These are phyloP conservation scores for Claviceps sp. DNA, from an alignment of 2,329 filamentous ascomycete genomes.

Conservation along the genomic window DNA sequence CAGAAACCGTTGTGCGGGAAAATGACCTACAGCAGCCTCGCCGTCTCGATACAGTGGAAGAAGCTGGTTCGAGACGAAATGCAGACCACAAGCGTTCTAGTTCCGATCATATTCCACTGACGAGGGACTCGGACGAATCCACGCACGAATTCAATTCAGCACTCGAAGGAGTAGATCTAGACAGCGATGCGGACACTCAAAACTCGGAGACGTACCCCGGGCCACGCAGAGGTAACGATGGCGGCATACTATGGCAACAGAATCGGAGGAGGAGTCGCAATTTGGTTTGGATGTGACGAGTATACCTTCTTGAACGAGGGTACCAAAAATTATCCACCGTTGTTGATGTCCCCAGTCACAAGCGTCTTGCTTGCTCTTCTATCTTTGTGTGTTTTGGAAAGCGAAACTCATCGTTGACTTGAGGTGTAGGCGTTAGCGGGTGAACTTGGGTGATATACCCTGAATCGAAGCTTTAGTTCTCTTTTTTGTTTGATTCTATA, in stretches of 20 bases:
- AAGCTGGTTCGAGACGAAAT: conserved; percentile 9
- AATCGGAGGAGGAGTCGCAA: conserved; percentile 35
- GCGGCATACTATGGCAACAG: conserved; percentile 40
- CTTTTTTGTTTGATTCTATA: background rate
- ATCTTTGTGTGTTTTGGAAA: background rate
- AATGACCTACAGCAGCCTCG: background rate
- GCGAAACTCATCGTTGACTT: background rate
- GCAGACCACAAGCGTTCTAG: conserved; percentile 13
- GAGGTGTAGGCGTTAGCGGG: conserved; percentile 1
- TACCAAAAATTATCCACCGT: too few species aligned
- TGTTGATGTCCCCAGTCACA: too few species aligned
- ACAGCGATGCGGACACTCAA: conserved; percentile 10
- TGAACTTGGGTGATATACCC: background rate
- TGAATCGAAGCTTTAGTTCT: background rate
- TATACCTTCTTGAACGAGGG: background rate
- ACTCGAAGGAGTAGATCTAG: conserved; percentile 24
- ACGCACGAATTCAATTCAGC: conserved; percentile 28
- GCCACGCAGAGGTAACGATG: conserved; percentile 17
- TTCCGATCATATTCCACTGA: conserved; percentile 26
- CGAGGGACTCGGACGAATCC: conserved; percentile 31
- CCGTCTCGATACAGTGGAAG: conserved; percentile 1
- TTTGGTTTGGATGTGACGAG: conserved; percentile 30
- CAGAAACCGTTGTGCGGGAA: background rate
- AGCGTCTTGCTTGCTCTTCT: background rate
- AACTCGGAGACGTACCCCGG: conserved; percentile 11